Evolutionary conservation across 768 basidiomycete species (phyloP).

Genomic region (Boletus reticulatus): DNA sequence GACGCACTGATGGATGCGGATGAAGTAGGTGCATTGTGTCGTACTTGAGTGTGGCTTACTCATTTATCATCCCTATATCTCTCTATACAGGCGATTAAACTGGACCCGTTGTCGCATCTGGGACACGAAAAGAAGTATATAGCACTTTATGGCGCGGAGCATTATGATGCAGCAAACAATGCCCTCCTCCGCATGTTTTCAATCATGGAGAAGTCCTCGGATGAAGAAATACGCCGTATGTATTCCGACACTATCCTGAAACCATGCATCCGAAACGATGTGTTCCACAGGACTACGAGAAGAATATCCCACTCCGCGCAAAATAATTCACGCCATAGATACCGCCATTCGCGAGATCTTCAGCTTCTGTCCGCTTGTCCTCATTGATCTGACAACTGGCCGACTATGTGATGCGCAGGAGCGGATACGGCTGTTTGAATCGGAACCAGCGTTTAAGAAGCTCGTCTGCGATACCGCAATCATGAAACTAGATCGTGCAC

Average conservation of each 20-base stretch:
- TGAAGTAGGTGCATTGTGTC: too few relatives aligned
- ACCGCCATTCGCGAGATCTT: not conserved
- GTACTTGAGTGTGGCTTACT: too few relatives aligned
- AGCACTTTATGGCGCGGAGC: not conserved
- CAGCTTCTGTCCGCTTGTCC: not conserved
- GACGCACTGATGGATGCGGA: too few relatives aligned
- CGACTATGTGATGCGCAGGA: not conserved
- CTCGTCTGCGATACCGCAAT: not conserved
- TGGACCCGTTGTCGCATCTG: not conserved
- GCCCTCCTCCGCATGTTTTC: not conserved
- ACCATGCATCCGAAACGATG: not conserved
- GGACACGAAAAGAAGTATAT: not conserved
- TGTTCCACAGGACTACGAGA: not conserved
- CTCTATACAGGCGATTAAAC: not conserved
- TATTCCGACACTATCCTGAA: not conserved
- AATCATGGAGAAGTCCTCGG: not conserved
- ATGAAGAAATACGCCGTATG: not conserved
- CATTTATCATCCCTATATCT: too few relatives aligned
- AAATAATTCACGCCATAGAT: not conserved
- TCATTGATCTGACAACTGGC: not conserved
- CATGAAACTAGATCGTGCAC: not conserved
- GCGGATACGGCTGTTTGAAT: not conserved
- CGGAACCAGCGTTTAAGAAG: not conserved
- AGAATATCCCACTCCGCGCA: not conserved
- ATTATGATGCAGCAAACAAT: not conserved